Percentiles rank a stretch among this genome's conserved stretches.
Evolutionary conservation across 176 grass and related monocot species (phyloP).

Genomic region (Neostapfia colusana): DNA sequence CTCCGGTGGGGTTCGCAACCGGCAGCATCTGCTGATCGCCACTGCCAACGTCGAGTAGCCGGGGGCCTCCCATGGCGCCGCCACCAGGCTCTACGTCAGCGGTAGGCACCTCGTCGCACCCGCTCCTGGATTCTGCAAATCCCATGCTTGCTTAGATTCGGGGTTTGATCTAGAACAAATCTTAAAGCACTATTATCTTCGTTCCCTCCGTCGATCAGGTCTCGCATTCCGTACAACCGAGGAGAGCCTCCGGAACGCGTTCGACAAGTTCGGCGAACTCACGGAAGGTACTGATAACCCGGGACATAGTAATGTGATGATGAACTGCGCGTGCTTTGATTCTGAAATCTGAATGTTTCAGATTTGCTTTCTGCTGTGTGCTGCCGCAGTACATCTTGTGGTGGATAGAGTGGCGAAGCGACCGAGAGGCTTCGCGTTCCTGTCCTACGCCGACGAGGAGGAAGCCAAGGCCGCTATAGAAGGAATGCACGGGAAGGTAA

Average conservation of each 20-base stretch:
- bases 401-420: conserved; percentile 69
- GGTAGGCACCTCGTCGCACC: conserved; percentile 34
- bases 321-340: background rate
- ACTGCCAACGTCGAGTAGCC: conserved; percentile 31
- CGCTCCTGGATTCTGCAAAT: no score
- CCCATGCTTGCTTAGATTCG: background rate
- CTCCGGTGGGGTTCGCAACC: background rate
- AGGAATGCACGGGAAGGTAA: conserved; percentile 87
- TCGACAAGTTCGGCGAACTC: conserved; percentile 65
- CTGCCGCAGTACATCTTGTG: conserved; percentile 62
- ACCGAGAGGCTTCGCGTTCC: conserved; percentile 70
- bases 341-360: background rate
- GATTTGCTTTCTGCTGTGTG: background rate
- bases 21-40: background rate
- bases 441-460: conserved; percentile 54
- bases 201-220: conserved; percentile 33
- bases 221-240: conserved; percentile 73
- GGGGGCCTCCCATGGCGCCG: conserved; percentile 13
- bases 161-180: background rate
- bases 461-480: conserved; percentile 62
- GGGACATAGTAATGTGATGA: background rate
- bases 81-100: conserved; percentile 63
- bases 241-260: conserved; percentile 57
- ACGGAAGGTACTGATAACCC: conserved; percentile 50
- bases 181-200: background rate